A percentile compares a stretch with the other conserved stretches of the same genome.
These are phyloP conservation scores for Nannochloris sp. DNA, from an alignment of 139 green algal genomes.

Conservation along the genomic window DNA sequence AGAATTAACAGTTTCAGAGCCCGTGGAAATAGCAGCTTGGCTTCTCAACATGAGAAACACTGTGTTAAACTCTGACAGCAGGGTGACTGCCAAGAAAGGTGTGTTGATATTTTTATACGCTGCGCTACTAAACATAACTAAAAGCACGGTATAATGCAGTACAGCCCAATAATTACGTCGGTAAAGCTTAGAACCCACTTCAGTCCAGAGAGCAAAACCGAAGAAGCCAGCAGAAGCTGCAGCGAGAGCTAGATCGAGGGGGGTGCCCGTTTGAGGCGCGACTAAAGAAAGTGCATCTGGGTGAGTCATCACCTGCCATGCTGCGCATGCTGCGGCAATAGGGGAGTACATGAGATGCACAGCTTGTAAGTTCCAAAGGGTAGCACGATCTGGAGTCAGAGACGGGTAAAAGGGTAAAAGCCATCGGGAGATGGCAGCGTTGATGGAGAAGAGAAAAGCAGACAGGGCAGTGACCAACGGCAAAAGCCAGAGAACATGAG, in stretches of 20 bases:
- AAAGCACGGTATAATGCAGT: slow-evolving; percentile 57
- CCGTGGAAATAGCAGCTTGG: slow-evolving; percentile 41
- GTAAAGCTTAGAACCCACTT: slow-evolving; percentile 41
- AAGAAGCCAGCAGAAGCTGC: slow-evolving; percentile 58
- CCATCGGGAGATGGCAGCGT: slow-evolving; percentile 2
- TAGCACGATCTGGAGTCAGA: slow-evolving; percentile 14
- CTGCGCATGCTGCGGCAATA: slow-evolving; percentile 11
- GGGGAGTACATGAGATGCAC: slow-evolving; percentile 45
- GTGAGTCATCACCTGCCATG: slow-evolving; percentile 12
- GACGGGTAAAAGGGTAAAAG: slow-evolving; percentile 31
- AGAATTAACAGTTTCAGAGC: slow-evolving; percentile 42
- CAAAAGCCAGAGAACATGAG: slow-evolving; percentile 61
- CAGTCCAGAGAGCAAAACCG: slow-evolving; percentile 60
- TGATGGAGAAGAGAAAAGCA: slow-evolving; percentile 8
- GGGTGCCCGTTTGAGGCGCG: background rate
- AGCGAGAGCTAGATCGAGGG: slow-evolving; percentile 25
- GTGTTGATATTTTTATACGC: slow-evolving; percentile 45
- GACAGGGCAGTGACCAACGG: slow-evolving; percentile 44
- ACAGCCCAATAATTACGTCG: slow-evolving; percentile 23
- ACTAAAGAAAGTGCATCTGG: slow-evolving; percentile 21
- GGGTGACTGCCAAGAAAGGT: slow-evolving; percentile 21
- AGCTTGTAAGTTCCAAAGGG: slow-evolving; percentile 41
- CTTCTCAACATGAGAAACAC: slow-evolving; percentile 26
- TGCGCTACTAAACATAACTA: slow-evolving; percentile 53
- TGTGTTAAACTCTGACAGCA: slow-evolving; percentile 29